Percentiles rank a stretch among this genome's conserved stretches.
Conservation (phyloP, 306 rosid species). For the Datisca glomerata region DNA sequence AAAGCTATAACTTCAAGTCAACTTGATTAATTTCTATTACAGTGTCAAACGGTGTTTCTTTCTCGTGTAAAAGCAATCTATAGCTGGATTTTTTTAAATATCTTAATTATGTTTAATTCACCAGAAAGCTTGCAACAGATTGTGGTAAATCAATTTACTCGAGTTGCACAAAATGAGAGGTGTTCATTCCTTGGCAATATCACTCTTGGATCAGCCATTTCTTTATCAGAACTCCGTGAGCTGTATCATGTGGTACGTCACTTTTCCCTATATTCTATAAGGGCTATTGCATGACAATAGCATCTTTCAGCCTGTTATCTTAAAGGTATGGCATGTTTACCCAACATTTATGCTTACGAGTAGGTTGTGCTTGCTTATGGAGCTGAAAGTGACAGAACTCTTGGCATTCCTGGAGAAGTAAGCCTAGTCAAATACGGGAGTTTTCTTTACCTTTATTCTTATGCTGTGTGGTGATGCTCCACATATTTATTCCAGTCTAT, state of each 20-base stretch:
- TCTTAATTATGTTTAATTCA: slow-evolving; percentile 38
- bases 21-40: no score
- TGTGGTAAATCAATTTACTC: slow-evolving; percentile 70
- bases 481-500: background rate
- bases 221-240: slow-evolving; percentile 56
- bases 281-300: no score
- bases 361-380: slow-evolving; percentile 95
- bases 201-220: slow-evolving; percentile 52
- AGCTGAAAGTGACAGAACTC: slow-evolving; percentile 86
- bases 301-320: slow-evolving; percentile 16
- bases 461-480: slow-evolving; percentile 8
- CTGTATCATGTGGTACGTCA: slow-evolving; percentile 69
- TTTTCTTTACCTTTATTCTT: slow-evolving; percentile 4
- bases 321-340: slow-evolving; percentile 3
- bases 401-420: slow-evolving; percentile 87
- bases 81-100: background rate
- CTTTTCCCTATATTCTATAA: no score
- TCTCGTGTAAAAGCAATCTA: background rate
- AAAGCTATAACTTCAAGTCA: no score
- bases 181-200: slow-evolving; percentile 73
- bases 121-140: slow-evolving; percentile 64
- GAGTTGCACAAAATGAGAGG: slow-evolving; percentile 48
- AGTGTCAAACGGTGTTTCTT: no score
- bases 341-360: slow-evolving; percentile 10
- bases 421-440: slow-evolving; percentile 9